Evolutionary conservation across 129 eudicot species (phyloP), one percentile per base, ranked within the genome.

Genomic region (Chrysanthemum makinoi): DNA sequence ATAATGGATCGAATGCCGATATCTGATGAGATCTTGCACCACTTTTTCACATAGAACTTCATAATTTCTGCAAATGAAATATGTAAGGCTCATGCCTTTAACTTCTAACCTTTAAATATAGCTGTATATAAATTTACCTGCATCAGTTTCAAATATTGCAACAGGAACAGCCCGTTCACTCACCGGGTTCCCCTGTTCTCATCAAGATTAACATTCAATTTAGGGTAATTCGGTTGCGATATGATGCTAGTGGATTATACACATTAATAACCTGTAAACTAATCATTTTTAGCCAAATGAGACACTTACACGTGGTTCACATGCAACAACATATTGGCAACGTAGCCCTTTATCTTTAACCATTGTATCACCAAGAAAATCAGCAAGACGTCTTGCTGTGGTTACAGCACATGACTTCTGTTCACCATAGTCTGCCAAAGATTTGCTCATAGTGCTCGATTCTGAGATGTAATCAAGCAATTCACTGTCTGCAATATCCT

Each of bases 371-470:
- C 99, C 99, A 63, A 95, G 96, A 80, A 95, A 95, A 77, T 95
- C 89, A 59, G 99, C 96, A 64, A 95, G 85, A 15, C 99, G 94
- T 73, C 70, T 95, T 69, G 97, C 99, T 20, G 99, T 95, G 62
- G 99, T 95, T 54, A 95, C 97, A 30, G 99, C 96, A 86, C 99
- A 95, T 47, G 99, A 95, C 76, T 95, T 95, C 68, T 95, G 99
- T 58, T 80, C 83, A 63, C 99, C 99, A 76, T 95, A 95, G 12
- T 95, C 99, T 53, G 84, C 97, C 68, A 95, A 83, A 52, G 99
- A 95, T 82, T 95, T 95, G 91, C 99, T 95, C 99, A 95, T 95
- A 53, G 99, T 95, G 89, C 97, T 95, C 17, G 99, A 90, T 79
- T 95, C 99, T 12, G 99, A 95, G 19, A 95, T 95, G 79, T 87